phyloP scores from a whole-genome alignment of 495 filamentous ascomycete genomes.

The Ramalina peruviana region DNA sequence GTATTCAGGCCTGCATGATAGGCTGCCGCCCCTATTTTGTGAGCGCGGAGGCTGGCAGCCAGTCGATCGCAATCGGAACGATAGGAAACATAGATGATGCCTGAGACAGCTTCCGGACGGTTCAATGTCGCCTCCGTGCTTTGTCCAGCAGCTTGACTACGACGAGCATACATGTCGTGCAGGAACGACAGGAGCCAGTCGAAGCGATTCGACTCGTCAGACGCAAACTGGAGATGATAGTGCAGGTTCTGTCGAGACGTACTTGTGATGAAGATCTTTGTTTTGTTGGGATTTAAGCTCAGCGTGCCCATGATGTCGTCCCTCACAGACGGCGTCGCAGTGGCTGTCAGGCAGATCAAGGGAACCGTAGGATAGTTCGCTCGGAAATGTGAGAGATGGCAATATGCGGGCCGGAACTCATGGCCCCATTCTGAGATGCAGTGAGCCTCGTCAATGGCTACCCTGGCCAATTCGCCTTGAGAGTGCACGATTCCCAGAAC shows the following conservation, averaged over 20 bases:
- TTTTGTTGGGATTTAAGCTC: conserved; percentile 38
- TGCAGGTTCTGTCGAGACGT: conserved; percentile 76
- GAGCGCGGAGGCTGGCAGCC: conserved; percentile 31
- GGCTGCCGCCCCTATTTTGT: conserved; percentile 30
- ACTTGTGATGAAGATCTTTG: conserved; percentile 69
- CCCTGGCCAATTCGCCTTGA: conserved; percentile 68
- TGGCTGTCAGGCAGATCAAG: conserved; percentile 83
- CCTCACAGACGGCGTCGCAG: conserved; percentile 67
- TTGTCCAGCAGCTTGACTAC: conserved; percentile 30
- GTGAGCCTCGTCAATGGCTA: conserved; percentile 91
- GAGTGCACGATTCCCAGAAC: conserved; percentile 58
- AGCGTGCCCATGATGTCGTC: conserved; percentile 67
- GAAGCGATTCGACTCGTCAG: conserved; percentile 54
- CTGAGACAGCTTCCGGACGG: conserved; percentile 51
- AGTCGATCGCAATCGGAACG: conserved; percentile 64
- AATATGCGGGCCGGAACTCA: conserved; percentile 89
- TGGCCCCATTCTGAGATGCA: conserved; percentile 98
- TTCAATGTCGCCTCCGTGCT: conserved; percentile 36
- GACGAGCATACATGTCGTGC: conserved; percentile 49
- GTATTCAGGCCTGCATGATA: conserved; percentile 37
- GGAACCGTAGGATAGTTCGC: conserved; percentile 66
- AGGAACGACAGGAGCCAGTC: conserved; percentile 62
- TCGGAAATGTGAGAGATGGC: conserved; percentile 78
- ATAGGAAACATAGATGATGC: conserved; percentile 81
- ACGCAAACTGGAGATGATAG: conserved; percentile 81